phyloP scores from a whole-genome alignment of 495 filamentous ascomycete genomes.

The Penicillium longicatenatum region DNA sequence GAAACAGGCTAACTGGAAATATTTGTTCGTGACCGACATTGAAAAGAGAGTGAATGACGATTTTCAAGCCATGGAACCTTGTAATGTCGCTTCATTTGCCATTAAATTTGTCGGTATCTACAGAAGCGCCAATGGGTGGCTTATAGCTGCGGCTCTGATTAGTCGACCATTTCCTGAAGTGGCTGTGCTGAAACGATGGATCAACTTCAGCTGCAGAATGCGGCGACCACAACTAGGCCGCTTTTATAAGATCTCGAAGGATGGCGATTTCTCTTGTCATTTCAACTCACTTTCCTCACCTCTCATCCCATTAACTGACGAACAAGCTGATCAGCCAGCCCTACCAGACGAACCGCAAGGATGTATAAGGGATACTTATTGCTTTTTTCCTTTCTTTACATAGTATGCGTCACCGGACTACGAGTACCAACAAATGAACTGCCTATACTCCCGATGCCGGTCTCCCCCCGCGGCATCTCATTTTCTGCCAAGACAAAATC shows the following conservation, averaged over 20 bases:
- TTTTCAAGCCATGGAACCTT: too few relatives aligned
- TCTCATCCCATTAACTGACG: background rate
- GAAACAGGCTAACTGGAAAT: too few relatives aligned
- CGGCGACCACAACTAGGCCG: background rate
- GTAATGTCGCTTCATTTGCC: too few relatives aligned
- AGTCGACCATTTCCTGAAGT: background rate
- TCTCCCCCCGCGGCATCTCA: background rate
- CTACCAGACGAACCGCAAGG: background rate
- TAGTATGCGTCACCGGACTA: background rate
- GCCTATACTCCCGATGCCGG: background rate
- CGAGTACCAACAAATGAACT: background rate
- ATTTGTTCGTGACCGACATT: too few relatives aligned
- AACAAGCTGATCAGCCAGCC: background rate
- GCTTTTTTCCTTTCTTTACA: background rate
- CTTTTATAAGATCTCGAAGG: background rate
- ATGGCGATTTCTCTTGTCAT: background rate
- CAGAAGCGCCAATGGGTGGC: background rate
- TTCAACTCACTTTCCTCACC: background rate
- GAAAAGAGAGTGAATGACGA: too few relatives aligned
- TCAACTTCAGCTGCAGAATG: background rate
- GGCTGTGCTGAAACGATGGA: background rate
- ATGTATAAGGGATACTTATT: background rate
- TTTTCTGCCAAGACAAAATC: background rate
- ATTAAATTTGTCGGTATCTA: too few relatives aligned
- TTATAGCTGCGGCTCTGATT: constrained; percentile 1